Conservation (phyloP, 306 rosid genomes). For the Cicer chorassanicum region DNA sequence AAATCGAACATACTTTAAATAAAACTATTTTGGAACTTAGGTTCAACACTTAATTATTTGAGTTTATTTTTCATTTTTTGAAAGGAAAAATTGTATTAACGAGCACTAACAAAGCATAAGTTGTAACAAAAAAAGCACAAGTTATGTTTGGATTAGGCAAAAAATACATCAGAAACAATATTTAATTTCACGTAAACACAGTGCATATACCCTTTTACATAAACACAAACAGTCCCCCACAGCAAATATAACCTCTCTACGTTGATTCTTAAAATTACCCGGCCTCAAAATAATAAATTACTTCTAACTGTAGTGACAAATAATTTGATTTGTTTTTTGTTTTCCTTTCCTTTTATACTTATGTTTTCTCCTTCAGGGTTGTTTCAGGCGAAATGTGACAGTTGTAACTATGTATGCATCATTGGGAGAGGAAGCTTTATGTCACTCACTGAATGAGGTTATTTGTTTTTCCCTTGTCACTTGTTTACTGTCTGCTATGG, state of each 20-base stretch:
- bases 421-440: constrained; percentile 89
- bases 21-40: no score
- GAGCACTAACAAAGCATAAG: no score
- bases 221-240: no score
- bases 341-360: constrained; percentile 7
- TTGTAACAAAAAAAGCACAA: no score
- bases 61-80: no score
- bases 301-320: background rate
- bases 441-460: constrained; percentile 94
- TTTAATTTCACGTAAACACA: no score
- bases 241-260: background rate
- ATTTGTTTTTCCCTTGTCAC: constrained; percentile 44
- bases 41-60: no score
- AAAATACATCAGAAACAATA: no score
- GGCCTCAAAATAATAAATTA: background rate
- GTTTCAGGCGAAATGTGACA: constrained; percentile 89
- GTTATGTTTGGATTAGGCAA: no score
- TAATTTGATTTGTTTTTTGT: constrained; percentile 1
- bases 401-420: constrained; percentile 96
- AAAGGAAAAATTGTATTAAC: no score
- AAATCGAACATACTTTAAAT: no score
- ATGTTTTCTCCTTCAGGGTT: constrained; percentile 63
- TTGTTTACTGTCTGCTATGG: constrained; percentile 15
- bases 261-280: background rate
- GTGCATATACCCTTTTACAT: no score